A percentile compares a stretch with the other conserved stretches of the same genome.
These are phyloP conservation scores for Zasmidium cellare DNA, from an alignment of 2,329 filamentous ascomycete species.

Conservation along the genomic window DNA sequence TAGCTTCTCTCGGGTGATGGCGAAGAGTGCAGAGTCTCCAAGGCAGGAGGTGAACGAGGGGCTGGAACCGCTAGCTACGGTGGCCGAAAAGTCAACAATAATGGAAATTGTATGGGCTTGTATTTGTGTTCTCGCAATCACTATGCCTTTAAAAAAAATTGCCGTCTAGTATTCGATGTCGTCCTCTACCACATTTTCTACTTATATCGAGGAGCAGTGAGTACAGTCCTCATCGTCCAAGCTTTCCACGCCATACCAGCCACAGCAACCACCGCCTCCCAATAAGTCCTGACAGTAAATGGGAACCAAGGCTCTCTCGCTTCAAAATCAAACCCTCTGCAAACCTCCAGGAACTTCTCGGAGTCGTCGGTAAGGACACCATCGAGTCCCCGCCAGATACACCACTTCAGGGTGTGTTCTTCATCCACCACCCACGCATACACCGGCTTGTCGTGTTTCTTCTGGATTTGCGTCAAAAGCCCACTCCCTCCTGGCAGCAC, in stretches of 20 bases:
- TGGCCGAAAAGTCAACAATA: background rate
- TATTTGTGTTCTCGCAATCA: too few relatives aligned
- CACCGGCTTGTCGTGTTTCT: slow-evolving; percentile 56
- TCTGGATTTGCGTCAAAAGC: slow-evolving; percentile 55
- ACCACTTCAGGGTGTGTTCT: slow-evolving; percentile 73
- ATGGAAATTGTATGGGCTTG: too few relatives aligned
- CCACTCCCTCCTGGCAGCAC: slow-evolving; percentile 64
- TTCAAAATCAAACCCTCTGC: slow-evolving; percentile 32
- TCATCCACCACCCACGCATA: slow-evolving; percentile 81
- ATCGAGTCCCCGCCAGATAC: slow-evolving; percentile 64
- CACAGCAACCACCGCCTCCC: background rate
- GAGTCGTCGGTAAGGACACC: slow-evolving; percentile 86
- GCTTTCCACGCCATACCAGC: background rate
- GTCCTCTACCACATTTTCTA: too few relatives aligned
- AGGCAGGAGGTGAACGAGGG: background rate
- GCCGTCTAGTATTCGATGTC: too few relatives aligned
- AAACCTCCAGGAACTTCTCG: slow-evolving; percentile 63
- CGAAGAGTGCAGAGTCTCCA: too few relatives aligned
- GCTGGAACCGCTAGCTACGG: background rate
- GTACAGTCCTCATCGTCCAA: background rate
- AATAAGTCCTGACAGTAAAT: background rate
- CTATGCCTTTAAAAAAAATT: too few relatives aligned
- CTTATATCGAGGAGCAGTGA: background rate
- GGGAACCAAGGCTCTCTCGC: background rate
- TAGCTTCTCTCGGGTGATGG: background rate